Percentiles rank a stretch among this genome's conserved stretches.
Evolutionary conservation across 2,329 filamentous ascomycete species (phyloP).

Genomic region (Drechslerella dactyloides): DNA sequence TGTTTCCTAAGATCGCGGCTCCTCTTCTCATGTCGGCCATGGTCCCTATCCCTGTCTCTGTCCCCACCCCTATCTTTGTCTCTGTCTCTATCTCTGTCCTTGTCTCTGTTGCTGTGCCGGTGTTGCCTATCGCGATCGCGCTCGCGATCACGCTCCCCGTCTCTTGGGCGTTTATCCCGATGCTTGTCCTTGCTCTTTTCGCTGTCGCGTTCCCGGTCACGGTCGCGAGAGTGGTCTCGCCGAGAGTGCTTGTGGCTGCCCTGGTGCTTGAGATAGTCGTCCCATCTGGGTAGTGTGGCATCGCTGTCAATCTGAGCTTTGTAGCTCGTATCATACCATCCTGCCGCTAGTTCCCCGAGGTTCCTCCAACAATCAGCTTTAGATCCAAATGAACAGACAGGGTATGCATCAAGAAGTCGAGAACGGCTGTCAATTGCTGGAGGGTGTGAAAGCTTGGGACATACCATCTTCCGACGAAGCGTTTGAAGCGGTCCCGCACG

Average conservation of each 20-base stretch:
- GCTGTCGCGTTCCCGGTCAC: constrained; percentile 18
- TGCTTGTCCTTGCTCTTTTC: constrained; percentile 17
- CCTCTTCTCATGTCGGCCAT: constrained; percentile 11
- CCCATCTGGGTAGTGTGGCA: constrained; percentile 48
- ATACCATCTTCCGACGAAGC: constrained; percentile 86
- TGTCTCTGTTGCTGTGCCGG: constrained; percentile 12
- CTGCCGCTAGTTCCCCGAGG: constrained; percentile 79
- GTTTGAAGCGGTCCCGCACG: constrained; percentile 85
- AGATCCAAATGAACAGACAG: constrained; percentile 12
- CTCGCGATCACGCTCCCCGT: constrained; percentile 32
- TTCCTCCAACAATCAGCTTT: constrained; percentile 70
- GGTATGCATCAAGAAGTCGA: neutral
- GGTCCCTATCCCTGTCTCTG: constrained; percentile 1
- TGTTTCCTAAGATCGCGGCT: constrained; percentile 20
- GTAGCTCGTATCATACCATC: constrained; percentile 88
- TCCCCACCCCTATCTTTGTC: constrained; percentile 25
- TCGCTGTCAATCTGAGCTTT: constrained; percentile 60
- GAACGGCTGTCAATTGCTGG: constrained; percentile 7
- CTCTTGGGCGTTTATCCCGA: constrained; percentile 25
- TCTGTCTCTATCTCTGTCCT: constrained; percentile 15
- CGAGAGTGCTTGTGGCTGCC: constrained; percentile 22
- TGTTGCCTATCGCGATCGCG: constrained; percentile 22
- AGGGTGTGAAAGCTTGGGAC: constrained; percentile 50
- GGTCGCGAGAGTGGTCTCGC: constrained; percentile 13
- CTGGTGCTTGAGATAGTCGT: constrained; percentile 27